Percentiles rank a stretch among this genome's conserved stretches.
Conservation (phyloP, 495 filamentous ascomycete species). For the Friedmanniomyces simplex region DNA sequence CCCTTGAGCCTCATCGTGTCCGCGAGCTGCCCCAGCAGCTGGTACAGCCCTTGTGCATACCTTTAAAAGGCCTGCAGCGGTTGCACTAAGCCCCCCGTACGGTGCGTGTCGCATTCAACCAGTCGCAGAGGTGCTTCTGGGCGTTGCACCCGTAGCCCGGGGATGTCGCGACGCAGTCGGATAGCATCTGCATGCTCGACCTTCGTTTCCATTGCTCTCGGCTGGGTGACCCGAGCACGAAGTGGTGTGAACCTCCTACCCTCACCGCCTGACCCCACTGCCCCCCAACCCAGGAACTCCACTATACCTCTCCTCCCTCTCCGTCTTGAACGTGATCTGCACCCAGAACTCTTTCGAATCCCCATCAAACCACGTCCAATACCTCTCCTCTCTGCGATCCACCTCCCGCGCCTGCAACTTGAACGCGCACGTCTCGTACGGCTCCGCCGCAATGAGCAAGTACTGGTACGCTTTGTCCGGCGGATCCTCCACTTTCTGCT, state of each 20-base stretch:
- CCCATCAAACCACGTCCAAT: constrained; percentile 92
- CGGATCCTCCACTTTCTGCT: constrained; percentile 92
- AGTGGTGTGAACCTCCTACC: not conserved
- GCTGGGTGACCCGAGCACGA: too few species aligned
- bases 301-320: constrained; percentile 90
- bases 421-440: constrained; percentile 94
- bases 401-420: constrained; percentile 94
- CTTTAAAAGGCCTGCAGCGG: too few species aligned
- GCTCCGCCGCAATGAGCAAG: constrained; percentile 87
- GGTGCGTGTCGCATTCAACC: too few species aligned
- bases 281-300: constrained; percentile 85
- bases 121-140: too few species aligned
- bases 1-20: too few species aligned
- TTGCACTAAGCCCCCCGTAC: too few species aligned
- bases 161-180: too few species aligned
- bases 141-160: too few species aligned
- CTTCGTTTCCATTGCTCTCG: too few species aligned
- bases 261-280: constrained; percentile 20
- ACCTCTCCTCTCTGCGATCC: constrained; percentile 73
- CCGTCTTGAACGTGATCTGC: constrained; percentile 98
- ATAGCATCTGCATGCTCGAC: too few species aligned
- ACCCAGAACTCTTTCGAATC: constrained; percentile 97
- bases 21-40: too few species aligned
- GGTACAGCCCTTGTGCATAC: too few species aligned
- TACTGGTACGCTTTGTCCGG: constrained; percentile 93